Evolutionary conservation across 805 yeast genomes (phyloP), one percentile per base, ranked within the genome.

Genomic region (Saccharomycopsis sp.): DNA sequence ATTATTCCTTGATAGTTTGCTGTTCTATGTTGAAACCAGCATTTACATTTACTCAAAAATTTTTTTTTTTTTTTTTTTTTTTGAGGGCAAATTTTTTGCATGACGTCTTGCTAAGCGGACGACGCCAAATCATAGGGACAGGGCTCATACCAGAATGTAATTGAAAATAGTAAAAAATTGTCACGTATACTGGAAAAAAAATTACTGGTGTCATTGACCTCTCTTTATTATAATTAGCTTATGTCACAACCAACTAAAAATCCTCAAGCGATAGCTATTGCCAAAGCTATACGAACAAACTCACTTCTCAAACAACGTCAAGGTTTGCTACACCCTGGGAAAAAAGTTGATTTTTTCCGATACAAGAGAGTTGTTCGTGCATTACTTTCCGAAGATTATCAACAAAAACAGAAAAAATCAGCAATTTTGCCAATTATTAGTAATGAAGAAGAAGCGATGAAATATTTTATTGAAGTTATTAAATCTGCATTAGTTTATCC

Each of bases 331-430:
- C 79, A 82, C 44, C 42, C 50, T 5, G n/a, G 23, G 21, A 75
- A 75, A 51, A 79, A 78, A 39, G 73, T 77, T 28, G 95, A 86
- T 48, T 88, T 93, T 62, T 93, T 90, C 73, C 72, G 95, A 53
- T 83, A 71, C 61, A 90, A 90, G 62, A 75, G 98, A 56, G 82
- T 86, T 35, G 65, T 77, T 11, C 70, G 97, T 53, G 95, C 94
- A 1, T 70, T 90, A 46, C 65, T 77, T 28, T 77, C 87, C 44
- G 81, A 75, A 1, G 89, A 81, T 37, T 93, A 87, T 63, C 70
- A 71, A 54, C 60, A 56, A 51, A 74, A 67, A 51, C 75, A 73
- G 41, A 54, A 65, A 43, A 71, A 70, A 47, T 75, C 77, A 43
- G 67, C 69, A 29, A 63, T 61, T 29, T 45, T 62, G 45, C 83